Base-by-base conservation (phyloP, 1,284 basidiomycete genomes). In the Ceratobasidium sp. region DNA sequence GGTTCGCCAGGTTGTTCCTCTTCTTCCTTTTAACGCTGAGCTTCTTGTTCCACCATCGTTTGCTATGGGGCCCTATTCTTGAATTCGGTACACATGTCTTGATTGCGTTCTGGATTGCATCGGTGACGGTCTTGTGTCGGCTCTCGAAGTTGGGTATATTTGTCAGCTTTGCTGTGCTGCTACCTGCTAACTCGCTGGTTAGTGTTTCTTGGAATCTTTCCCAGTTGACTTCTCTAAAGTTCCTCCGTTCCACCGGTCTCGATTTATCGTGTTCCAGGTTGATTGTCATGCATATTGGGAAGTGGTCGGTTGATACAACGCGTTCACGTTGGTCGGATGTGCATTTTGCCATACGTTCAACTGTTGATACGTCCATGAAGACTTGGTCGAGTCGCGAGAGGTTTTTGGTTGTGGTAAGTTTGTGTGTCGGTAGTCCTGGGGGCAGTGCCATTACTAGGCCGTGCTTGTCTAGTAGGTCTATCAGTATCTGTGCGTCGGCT, bases 221-320 rank as follows among this genome's bases (percentile, higher is more conserved):
- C 72, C 72, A 73, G 52, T 73, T 54, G 0, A 57, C 60, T 29
- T 58, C 34, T 8, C 29, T 27, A n/a, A 49, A 73, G 40, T 45
- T 38, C n/a, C 29, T 2, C 22, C 31, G 29, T n/a, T 1, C 0
- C 1, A 2, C 1, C 15, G 29, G 45, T 2, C 13, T 2, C 3
- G 43, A 43, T 38, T 22, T 3, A 20, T 49, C n/a, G 45, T 31
- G 32, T 13, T 13, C 20, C 25, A 62, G 31, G 10, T 38, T n/a
- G 1, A 62, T 7, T 6, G n/a, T 12, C 17, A 45, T 62, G 27
- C 32, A 29, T 3, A 62, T 50, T 1, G 58, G 17, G 45, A 62
- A 50, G 31, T 62, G 58, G 20, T 62, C 45, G 8, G 58, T 62
- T 3, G 27, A 3, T 20, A 34, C 15, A 7, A 49, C 22, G 4